Conservation (phyloP, 1,139 yeast species). For the Protomyces pachydermus region DNA sequence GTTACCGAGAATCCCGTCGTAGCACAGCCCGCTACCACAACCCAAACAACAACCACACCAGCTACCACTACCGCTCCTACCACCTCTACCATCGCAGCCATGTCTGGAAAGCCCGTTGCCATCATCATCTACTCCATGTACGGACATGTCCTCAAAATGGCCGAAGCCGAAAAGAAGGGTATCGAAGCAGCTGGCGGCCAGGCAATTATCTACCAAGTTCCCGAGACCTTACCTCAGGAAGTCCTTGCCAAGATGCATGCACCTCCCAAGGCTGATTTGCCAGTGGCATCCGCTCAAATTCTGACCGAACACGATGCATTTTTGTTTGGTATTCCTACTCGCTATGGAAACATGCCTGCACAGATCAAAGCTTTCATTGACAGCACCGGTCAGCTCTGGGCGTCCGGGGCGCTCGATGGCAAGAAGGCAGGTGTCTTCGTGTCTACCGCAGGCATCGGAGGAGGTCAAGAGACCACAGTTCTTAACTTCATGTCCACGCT, state of each 20-base stretch:
- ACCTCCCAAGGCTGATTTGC: conserved; percentile 50
- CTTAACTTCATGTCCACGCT: conserved; percentile 50
- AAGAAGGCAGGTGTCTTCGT: conserved; percentile 57
- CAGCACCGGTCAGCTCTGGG: conserved; percentile 64
- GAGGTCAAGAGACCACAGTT: conserved; percentile 60
- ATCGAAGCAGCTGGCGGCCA: conserved; percentile 56
- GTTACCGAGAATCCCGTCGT: background rate
- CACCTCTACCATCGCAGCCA: background rate
- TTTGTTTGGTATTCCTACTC: conserved; percentile 60
- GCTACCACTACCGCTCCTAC: conserved; percentile 1
- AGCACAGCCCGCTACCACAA: background rate
- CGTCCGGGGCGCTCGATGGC: conserved; percentile 51
- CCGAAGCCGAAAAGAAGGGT: conserved; percentile 55
- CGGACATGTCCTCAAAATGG: conserved; percentile 56
- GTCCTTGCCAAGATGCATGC: conserved; percentile 50
- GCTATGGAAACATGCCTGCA: conserved; percentile 59
- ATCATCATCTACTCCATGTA: conserved; percentile 74
- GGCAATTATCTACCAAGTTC: conserved; percentile 57
- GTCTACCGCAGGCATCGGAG: conserved; percentile 56
- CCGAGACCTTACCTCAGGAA: conserved; percentile 53
- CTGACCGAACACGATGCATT: conserved; percentile 55
- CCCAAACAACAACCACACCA: background rate
- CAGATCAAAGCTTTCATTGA: conserved; percentile 69
- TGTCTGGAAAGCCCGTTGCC: conserved; percentile 46
- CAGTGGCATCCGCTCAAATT: conserved; percentile 50